A percentile compares a stretch with the other conserved stretches of the same genome.
These are phyloP conservation scores for Ustilago sp. DNA, from an alignment of 1,284 basidiomycete genomes.

Conservation along the genomic window DNA sequence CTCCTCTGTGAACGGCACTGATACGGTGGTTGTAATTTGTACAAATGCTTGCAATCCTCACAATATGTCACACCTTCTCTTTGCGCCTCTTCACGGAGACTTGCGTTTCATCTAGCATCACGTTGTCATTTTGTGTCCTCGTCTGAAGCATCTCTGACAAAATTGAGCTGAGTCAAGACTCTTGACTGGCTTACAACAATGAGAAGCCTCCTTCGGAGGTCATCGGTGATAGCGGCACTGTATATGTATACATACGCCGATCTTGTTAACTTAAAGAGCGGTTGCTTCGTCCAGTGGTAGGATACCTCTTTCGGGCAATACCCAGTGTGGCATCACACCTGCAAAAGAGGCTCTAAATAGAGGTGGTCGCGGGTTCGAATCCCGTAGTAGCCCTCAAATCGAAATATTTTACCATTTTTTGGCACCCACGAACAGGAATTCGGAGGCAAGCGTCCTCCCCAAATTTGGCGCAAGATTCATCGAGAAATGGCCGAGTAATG, in stretches of 20 bases:
- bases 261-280: not conserved
- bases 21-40: not conserved
- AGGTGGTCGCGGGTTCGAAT: conserved; percentile 53
- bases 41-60: not conserved
- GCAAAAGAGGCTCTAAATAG: conserved; percentile 22
- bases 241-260: not conserved
- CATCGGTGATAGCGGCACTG: not conserved
- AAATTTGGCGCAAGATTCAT: conserved; percentile 6
- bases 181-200: too few relatives aligned
- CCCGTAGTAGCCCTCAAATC: conserved; percentile 32
- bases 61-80: not conserved
- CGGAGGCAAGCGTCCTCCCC: not conserved
- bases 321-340: conserved; percentile 34
- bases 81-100: too few relatives aligned
- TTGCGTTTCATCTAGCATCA: too few relatives aligned
- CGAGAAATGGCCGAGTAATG: conserved; percentile 16
- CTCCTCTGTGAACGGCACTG: not conserved
- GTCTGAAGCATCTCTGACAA: too few relatives aligned
- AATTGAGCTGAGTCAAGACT: too few relatives aligned
- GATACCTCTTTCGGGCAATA: conserved; percentile 51
- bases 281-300: conserved; percentile 55
- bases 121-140: too few relatives aligned
- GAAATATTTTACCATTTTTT: conserved; percentile 12
- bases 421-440: not conserved
- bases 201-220: too few relatives aligned